These are phyloP conservation scores for Malassezia caprae DNA, from an alignment of 1,284 basidiomycete species.

Conservation along the genomic window DNA sequence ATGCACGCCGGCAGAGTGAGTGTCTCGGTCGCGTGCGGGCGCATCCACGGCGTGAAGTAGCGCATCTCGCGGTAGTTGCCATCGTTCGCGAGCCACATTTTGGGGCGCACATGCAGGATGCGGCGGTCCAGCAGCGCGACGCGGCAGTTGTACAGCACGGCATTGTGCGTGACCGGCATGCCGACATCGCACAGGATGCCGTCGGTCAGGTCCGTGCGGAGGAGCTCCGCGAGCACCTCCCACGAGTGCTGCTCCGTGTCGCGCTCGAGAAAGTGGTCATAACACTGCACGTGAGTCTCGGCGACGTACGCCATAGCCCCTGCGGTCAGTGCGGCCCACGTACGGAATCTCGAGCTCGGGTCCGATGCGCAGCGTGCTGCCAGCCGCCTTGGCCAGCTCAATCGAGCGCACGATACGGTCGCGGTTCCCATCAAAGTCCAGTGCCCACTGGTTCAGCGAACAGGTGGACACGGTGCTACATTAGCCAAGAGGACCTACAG, in stretches of 20 bases:
- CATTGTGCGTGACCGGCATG: conserved; percentile 80
- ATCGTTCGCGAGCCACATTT: conserved; percentile 99
- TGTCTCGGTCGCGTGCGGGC: conserved; percentile 74
- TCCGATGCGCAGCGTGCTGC: conserved; percentile 88
- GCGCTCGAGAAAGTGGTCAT: conserved; percentile 40
- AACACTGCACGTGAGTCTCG: conserved; percentile 18
- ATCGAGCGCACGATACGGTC: conserved; percentile 86
- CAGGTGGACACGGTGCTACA: conserved; percentile 52
- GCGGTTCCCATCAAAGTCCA: conserved; percentile 74
- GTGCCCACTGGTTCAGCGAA: conserved; percentile 88
- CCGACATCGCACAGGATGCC: conserved; percentile 45
- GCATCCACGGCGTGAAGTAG: conserved; percentile 91
- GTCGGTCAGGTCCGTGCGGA: conserved; percentile 27
- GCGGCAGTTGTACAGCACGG: conserved; percentile 92
- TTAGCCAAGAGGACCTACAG: conserved; percentile 9
- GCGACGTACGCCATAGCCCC: conserved; percentile 24
- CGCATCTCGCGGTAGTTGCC: conserved; percentile 94
- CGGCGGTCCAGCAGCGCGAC: conserved; percentile 73
- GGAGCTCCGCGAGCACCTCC: conserved; percentile 41
- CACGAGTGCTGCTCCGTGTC: conserved; percentile 43
- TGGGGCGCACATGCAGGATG: conserved; percentile 86
- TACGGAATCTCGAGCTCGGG: conserved; percentile 96
- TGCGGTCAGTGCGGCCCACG: conserved; percentile 17
- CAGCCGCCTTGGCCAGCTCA: conserved; percentile 68
- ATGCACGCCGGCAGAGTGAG: conserved; percentile 81